Evolutionary conservation across 768 basidiomycete species (phyloP), one percentile per base, ranked within the genome.

Genomic region (Arthromyces matolae): DNA sequence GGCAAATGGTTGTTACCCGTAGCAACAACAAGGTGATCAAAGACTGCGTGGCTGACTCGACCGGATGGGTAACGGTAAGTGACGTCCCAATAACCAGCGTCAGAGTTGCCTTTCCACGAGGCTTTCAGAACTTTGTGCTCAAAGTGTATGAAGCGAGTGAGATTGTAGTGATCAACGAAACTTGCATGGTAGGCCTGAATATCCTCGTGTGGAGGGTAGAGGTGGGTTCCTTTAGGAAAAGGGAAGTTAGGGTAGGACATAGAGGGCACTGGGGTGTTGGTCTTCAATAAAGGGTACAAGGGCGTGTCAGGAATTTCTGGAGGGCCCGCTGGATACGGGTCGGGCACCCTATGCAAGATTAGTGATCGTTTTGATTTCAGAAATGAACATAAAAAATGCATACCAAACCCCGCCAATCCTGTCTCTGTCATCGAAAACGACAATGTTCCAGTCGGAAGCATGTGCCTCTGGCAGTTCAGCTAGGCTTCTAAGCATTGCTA

Each of bases 361-460:
- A 20, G 29, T 38, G 36, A 29, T 32, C 39, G 37, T 33, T 9
- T 41, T 27, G 13, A n/a, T n/a, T n/a, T 22, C 28, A 12, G 2
- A 32, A 8, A 40, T n/a, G 34, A 25, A 6, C 25, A 16, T 22
- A 16, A 39, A 16, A 29, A 19, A 14, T 31, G 46, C 66, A 32
- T 51, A 74, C 81, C 81, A 84, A 42, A 83, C 61, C 10, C 82
- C 81, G n/a, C 78, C 81, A 4, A 83, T 66, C 52, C 68, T 71
- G 28, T 62, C 59, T 25, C 78, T 69, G 58, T 78, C 71, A 54
- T 84, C 82, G 53, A 72, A 81, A 43, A 82, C 57, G 13, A 72
- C 72, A 19, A 83, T 62, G 19, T 77, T 70, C 71, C 78, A 78
- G 58, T 58, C 18, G 56, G n/a, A n/a, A n/a, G n/a, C n/a, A n/a